These are phyloP conservation scores for Fusarium brevicatenulatum DNA, from an alignment of 2,329 filamentous ascomycete genomes.

Conservation along the genomic window DNA sequence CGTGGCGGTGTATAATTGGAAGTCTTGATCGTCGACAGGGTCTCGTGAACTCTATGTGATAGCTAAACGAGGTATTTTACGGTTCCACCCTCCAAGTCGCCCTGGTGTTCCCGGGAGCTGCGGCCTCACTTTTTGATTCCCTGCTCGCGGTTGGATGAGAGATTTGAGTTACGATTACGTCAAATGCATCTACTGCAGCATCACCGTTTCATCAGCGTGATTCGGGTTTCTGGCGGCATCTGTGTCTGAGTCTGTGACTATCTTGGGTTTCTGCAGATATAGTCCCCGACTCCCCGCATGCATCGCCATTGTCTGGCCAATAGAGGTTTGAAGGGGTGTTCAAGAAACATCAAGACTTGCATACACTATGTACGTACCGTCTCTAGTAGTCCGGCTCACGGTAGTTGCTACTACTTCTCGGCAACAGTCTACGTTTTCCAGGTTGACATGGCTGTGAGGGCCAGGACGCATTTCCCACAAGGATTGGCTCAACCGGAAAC, in stretches of 20 bases:
- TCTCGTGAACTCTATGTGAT: not conserved
- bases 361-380: not conserved
- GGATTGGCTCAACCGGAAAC: fast-evolving
- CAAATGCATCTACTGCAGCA: fast-evolving
- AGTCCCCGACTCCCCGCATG: fast-evolving
- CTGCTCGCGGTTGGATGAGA: fast-evolving
- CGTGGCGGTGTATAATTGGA: not conserved
- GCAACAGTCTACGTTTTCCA: not conserved
- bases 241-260: not conserved
- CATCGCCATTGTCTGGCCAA: not conserved
- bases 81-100: not conserved
- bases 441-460: not conserved
- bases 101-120: too few relatives aligned
- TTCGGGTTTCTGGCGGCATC: fast-evolving
- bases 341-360: not conserved
- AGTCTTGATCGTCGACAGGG: not conserved
- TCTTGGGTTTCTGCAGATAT: not conserved
- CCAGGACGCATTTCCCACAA: not conserved
- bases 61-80: not conserved
- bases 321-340: not conserved
- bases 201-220: fast-evolving
- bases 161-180: too few relatives aligned
- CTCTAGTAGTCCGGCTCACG: too few relatives aligned
- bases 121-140: not conserved
- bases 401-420: not conserved